Percentiles rank a stretch among this genome's conserved stretches.
Evolutionary conservation across 495 filamentous ascomycete genomes (phyloP).

Genomic region (Aspergillus heteromorphus): DNA sequence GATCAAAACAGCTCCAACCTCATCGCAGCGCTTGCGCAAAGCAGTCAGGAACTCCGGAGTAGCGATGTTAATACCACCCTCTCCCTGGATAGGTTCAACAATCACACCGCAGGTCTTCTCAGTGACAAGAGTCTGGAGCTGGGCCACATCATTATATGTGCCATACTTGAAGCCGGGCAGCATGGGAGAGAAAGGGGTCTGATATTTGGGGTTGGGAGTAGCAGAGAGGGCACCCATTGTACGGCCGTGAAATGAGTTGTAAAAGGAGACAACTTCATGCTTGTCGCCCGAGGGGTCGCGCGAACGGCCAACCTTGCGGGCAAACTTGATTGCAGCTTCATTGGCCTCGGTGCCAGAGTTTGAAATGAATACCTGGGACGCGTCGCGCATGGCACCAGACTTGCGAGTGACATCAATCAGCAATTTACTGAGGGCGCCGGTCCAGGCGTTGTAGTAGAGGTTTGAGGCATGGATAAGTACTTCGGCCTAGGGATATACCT

Average conservation of each 20-base stretch:
- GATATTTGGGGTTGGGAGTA: constrained; percentile 98
- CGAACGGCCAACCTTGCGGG: constrained; percentile 80
- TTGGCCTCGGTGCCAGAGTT: constrained; percentile 96
- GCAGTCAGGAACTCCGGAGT: constrained; percentile 73
- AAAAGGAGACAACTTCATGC: constrained; percentile 80
- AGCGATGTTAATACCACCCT: constrained; percentile 86
- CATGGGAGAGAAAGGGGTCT: constrained; percentile 91
- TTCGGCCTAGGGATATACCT: constrained; percentile 45
- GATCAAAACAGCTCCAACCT: constrained; percentile 82
- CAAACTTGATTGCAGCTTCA: constrained; percentile 95
- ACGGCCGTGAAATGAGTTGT: constrained; percentile 89
- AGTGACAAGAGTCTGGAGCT: constrained; percentile 66
- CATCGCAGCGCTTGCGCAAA: constrained; percentile 72
- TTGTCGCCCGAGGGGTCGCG: constrained; percentile 66
- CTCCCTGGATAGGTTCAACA: constrained; percentile 94
- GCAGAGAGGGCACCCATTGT: constrained; percentile 91
- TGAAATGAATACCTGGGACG: constrained; percentile 81
- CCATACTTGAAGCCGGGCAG: constrained; percentile 88
- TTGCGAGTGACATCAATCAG: constrained; percentile 71
- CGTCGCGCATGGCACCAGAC: constrained; percentile 74
- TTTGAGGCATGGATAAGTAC: constrained; percentile 88
- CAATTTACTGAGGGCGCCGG: constrained; percentile 75
- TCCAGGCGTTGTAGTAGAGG: constrained; percentile 95
- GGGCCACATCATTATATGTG: constrained; percentile 72
- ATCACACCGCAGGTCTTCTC: constrained; percentile 91